Conservation (phyloP, 2,329 filamentous ascomycete species). For the Cladosporium phlei region DNA sequence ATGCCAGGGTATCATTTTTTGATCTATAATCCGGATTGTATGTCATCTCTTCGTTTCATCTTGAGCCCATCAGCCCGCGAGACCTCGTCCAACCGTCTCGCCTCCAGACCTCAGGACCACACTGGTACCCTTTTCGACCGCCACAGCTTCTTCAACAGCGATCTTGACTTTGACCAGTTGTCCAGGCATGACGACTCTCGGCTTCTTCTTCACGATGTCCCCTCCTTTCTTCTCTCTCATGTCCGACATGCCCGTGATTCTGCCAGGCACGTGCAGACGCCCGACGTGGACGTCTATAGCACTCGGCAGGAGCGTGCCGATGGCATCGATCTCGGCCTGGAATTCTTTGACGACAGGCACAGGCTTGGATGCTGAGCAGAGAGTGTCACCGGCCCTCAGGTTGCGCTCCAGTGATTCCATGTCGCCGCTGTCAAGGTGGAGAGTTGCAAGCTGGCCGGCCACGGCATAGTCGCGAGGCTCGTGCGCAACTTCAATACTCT, state of each 20-base stretch:
- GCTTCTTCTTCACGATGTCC: conserved; percentile 69
- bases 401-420: conserved; percentile 65
- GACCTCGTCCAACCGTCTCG: conserved; percentile 78
- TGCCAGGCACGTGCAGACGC: conserved; percentile 70
- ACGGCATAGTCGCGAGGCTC: conserved; percentile 80
- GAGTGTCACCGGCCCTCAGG: conserved; percentile 71
- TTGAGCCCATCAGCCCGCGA: conserved; percentile 34
- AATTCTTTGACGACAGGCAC: conserved; percentile 69
- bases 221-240: conserved; percentile 69
- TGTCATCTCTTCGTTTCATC: background rate
- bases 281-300: conserved; percentile 84
- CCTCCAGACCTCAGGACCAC: conserved; percentile 78
- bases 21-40: conserved; percentile 1
- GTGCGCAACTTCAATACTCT: conserved; percentile 71
- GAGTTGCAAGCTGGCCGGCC: conserved; percentile 78
- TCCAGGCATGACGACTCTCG: conserved; percentile 73
- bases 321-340: conserved; percentile 78
- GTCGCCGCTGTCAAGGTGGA: conserved; percentile 76
- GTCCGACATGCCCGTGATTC: conserved; percentile 66
- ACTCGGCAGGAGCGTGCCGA: conserved; percentile 86
- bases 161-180: conserved; percentile 69
- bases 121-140: conserved; percentile 72
- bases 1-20: conserved; percentile 11
- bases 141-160: conserved; percentile 57
- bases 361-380: conserved; percentile 61